Percentiles rank a stretch among this genome's conserved stretches.
These are phyloP conservation scores for Hypoxylon fragiforme DNA, from an alignment of 495 filamentous ascomycete genomes.

Conservation along the genomic window DNA sequence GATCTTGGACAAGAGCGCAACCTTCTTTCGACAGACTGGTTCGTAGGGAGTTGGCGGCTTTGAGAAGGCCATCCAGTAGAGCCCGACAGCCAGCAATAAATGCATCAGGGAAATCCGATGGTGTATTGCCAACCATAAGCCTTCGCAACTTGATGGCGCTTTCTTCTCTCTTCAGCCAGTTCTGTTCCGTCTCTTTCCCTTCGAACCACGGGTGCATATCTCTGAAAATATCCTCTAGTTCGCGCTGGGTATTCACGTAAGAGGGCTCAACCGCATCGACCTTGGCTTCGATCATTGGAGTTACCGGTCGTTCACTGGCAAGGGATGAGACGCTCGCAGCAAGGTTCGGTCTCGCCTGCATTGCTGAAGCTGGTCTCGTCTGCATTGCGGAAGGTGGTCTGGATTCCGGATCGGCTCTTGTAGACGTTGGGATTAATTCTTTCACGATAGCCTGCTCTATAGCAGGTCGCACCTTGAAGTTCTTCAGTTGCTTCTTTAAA, in stretches of 20 bases:
- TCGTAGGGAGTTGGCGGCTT: slow-evolving; percentile 80
- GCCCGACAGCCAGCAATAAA: slow-evolving; percentile 71
- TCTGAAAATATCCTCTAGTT: slow-evolving; percentile 80
- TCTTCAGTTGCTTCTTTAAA: slow-evolving; percentile 77
- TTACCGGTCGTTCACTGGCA: slow-evolving; percentile 51
- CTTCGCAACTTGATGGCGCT: slow-evolving; percentile 72
- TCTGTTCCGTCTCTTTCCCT: slow-evolving; percentile 85
- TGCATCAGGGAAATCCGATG: slow-evolving; percentile 69
- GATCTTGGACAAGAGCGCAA: slow-evolving; percentile 81
- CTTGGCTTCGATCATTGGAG: slow-evolving; percentile 58
- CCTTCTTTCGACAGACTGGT: slow-evolving; percentile 88
- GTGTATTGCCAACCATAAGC: slow-evolving; percentile 81
- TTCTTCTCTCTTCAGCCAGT: slow-evolving; percentile 87
- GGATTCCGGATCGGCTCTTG: slow-evolving; percentile 49
- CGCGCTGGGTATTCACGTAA: slow-evolving; percentile 76
- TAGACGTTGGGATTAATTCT: slow-evolving; percentile 63
- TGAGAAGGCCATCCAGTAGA: slow-evolving; percentile 86
- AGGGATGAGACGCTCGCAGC: slow-evolving; percentile 55
- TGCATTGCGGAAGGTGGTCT: slow-evolving; percentile 48
- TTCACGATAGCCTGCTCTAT: slow-evolving; percentile 78
- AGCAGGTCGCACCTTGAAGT: slow-evolving; percentile 77
- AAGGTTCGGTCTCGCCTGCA: slow-evolving; percentile 51
- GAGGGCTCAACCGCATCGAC: slow-evolving; percentile 74
- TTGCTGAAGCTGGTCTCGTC: slow-evolving; percentile 42
- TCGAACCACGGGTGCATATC: slow-evolving; percentile 83